Percentiles rank a stretch among this genome's conserved stretches.
phyloP scores from a whole-genome alignment of 257 asterid species.

The Solanum arcanum region DNA sequence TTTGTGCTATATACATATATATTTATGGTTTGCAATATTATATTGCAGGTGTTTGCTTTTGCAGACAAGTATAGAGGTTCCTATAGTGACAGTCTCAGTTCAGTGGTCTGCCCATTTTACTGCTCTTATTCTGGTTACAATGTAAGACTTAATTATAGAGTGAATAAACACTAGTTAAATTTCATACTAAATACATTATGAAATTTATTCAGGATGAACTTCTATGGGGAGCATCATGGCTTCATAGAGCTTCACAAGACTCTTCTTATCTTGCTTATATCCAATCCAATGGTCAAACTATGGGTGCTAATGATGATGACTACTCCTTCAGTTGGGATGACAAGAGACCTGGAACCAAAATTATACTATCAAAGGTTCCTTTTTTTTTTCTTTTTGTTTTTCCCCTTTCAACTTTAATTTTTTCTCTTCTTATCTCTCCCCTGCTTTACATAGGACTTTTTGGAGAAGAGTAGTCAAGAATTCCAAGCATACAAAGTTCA shows the following conservation, averaged over 20 bases:
- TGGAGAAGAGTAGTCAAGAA: conserved; percentile 44
- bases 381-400: not conserved
- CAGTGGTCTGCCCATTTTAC: conserved; percentile 77
- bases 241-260: conserved; percentile 54
- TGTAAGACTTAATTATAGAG: conserved; percentile 20
- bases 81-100: conserved; percentile 65
- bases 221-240: conserved; percentile 94
- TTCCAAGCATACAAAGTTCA: conserved; percentile 63
- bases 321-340: conserved; percentile 89
- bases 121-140: conserved; percentile 82
- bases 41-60: conserved; percentile 60
- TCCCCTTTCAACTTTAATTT: not conserved
- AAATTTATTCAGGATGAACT: conserved; percentile 55
- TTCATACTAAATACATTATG: too few species aligned
- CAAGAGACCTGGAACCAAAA: conserved; percentile 74
- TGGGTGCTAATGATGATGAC: conserved; percentile 66
- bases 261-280: conserved; percentile 46
- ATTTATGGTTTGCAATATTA: not conserved
- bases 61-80: conserved; percentile 69
- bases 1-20: not conserved
- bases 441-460: conserved; percentile 28
- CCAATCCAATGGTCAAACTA: conserved; percentile 55
- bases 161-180: not conserved
- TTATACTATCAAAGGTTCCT: conserved; percentile 58
- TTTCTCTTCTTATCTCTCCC: not conserved